These are phyloP conservation scores for Dioscorea cayenensis DNA, from an alignment of 116 monocot species.

Conservation along the genomic window DNA sequence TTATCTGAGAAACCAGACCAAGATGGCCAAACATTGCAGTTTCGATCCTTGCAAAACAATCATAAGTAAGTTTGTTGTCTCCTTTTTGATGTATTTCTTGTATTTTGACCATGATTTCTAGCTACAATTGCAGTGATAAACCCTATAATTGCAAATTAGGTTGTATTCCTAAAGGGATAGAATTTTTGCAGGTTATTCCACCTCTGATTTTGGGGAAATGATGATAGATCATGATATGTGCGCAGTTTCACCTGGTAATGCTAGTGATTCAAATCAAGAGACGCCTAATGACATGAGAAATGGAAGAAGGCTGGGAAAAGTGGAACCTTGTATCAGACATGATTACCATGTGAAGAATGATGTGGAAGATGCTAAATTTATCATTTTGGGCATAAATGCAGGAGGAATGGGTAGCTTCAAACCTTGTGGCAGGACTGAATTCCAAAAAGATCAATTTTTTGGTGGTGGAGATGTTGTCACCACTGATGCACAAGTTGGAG, in stretches of 20 bases:
- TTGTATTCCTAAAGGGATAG: too few relatives aligned
- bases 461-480: conserved; percentile 31
- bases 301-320: conserved; percentile 11
- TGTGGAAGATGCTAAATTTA: background rate
- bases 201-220: background rate
- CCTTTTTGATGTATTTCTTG: too few relatives aligned
- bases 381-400: conserved; percentile 27
- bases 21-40: too few relatives aligned
- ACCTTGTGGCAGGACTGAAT: conserved; percentile 13
- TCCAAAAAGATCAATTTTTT: conserved; percentile 31
- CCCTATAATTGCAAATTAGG: too few relatives aligned
- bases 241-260: conserved; percentile 4
- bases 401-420: conserved; percentile 21
- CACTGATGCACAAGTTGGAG: conserved; percentile 30
- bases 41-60: too few relatives aligned
- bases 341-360: background rate
- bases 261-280: conserved; percentile 16
- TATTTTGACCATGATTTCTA: too few relatives aligned
- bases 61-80: too few relatives aligned
- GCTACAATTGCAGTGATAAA: too few relatives aligned
- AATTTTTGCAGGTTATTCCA: background rate
- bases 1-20: too few relatives aligned
- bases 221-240: background rate
- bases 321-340: background rate
- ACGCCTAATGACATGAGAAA: conserved; percentile 43